Conservation (phyloP, 495 filamentous ascomycete genomes). For the Hypomontagnella monticulosa region DNA sequence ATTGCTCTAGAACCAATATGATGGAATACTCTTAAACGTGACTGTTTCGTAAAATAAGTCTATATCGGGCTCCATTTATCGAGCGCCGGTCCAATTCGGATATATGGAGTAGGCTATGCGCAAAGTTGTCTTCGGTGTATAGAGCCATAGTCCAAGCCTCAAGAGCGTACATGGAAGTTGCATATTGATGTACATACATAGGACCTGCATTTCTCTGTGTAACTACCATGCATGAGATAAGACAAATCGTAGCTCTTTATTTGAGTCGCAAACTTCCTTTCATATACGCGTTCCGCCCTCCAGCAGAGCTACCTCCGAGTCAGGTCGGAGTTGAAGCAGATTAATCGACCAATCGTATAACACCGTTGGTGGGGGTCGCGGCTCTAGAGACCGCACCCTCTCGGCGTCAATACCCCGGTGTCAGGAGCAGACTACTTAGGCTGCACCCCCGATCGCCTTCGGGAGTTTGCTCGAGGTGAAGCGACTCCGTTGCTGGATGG, state of each 20-base stretch:
- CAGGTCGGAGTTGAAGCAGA: conserved; percentile 30
- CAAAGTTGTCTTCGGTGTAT: too few relatives aligned
- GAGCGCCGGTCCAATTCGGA: too few relatives aligned
- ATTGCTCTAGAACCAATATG: conserved; percentile 42
- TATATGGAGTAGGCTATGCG: too few relatives aligned
- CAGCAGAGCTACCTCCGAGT: conserved; percentile 18
- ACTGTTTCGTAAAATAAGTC: background rate
- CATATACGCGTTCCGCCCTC: background rate
- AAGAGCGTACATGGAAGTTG: too few relatives aligned
- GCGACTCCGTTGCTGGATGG: background rate
- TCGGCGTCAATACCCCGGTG: background rate
- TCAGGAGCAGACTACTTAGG: background rate
- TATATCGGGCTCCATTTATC: too few relatives aligned
- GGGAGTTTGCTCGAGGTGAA: conserved; percentile 12
- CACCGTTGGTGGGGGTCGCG: conserved; percentile 16
- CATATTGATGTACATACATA: too few relatives aligned
- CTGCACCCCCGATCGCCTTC: conserved; percentile 6
- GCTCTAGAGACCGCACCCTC: conserved; percentile 4
- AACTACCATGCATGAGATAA: too few relatives aligned
- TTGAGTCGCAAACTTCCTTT: background rate
- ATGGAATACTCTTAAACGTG: too few relatives aligned
- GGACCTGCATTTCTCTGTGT: too few relatives aligned
- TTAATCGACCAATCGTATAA: conserved; percentile 32
- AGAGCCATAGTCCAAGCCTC: too few relatives aligned
- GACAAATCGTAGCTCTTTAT: background rate